phyloP scores from a whole-genome alignment of 2,329 filamentous ascomycete genomes.

The Mollisia scopiformis region DNA sequence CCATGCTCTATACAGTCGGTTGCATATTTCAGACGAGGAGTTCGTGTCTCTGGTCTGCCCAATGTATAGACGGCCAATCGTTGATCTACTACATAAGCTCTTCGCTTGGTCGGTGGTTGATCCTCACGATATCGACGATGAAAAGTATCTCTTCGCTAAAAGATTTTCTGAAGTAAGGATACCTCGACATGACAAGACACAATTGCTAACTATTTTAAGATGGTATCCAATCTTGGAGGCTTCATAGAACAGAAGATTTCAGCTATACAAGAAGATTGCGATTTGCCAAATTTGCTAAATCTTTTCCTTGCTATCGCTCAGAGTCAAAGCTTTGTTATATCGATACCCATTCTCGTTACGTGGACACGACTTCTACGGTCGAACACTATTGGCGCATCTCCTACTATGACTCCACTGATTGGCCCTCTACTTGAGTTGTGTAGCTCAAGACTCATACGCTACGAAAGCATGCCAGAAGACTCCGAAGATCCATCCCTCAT shows the following conservation, averaged over 20 bases:
- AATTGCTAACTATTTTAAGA: slow-evolving; percentile 47
- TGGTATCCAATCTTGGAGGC: slow-evolving; percentile 82
- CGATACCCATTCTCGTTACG: slow-evolving; percentile 87
- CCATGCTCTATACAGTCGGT: slow-evolving; percentile 78
- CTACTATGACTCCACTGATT: slow-evolving; percentile 62
- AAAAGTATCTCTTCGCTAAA: slow-evolving; percentile 90
- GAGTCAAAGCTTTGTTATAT: slow-evolving; percentile 87
- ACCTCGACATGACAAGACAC: background rate
- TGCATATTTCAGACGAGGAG: slow-evolving; percentile 75
- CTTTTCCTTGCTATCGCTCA: slow-evolving; percentile 80
- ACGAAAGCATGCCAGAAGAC: slow-evolving; percentile 84
- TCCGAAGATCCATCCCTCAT: slow-evolving; percentile 77
- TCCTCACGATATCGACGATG: slow-evolving; percentile 82
- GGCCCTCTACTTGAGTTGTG: slow-evolving; percentile 81
- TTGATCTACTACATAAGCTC: slow-evolving; percentile 72
- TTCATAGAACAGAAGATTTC: slow-evolving; percentile 80
- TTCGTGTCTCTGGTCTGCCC: slow-evolving; percentile 78
- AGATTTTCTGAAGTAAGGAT: slow-evolving; percentile 84
- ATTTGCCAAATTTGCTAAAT: slow-evolving; percentile 76
- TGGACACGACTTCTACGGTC: slow-evolving; percentile 85
- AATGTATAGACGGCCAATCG: slow-evolving; percentile 74
- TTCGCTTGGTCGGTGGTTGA: slow-evolving; percentile 82
- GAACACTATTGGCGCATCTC: slow-evolving; percentile 68
- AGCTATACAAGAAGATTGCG: slow-evolving; percentile 64
- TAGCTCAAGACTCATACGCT: slow-evolving; percentile 81